Base-by-base conservation (phyloP, 805 yeast species). In the Metschnikowia shivogae region DNA sequence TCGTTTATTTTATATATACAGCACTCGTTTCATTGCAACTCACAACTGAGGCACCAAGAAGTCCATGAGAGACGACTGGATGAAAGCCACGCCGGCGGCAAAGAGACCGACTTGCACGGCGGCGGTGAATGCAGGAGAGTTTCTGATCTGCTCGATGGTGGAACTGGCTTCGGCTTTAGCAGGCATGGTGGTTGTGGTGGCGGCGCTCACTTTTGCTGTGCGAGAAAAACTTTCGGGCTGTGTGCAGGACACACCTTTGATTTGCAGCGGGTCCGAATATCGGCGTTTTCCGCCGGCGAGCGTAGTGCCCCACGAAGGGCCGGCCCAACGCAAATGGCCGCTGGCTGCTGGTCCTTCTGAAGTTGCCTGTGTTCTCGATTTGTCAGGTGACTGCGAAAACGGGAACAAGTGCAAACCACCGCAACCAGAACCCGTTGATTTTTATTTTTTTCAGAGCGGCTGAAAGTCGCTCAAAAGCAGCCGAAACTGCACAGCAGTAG, bases 1-100 rank as follows among this genome's bases (percentile, higher is more conserved):
- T 35, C 44, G 9, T 34, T 52, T 46, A 27, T 54, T 53, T 17
- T 56, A 22, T 54, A 42, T 48, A 50, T 31, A 45, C 48, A 14
- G 50, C 46, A 27, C 37, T 36, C 34, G 39, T 12, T 8, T 24
- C 19, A 28, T 13, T 13, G 32, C 19, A 37, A 37, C 31, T 26
- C 19, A 72, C 56, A 72, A 74, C 65, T 85, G 92, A 42, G 93
- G 93, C 57, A 84, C 89, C 69, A 86, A 68, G 79, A 83, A 78
- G 46, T 85, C 92, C 87, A 84, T 83, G 58, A 84, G 67, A 55
- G 90, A 84, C 39, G 89, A 82, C 70, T 83, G 88, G 55, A 86
- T 78, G 64, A 86, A 78, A 20, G 81, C 80, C 54, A 84, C 86
- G 62, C 93, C 93, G 39, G 85, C 70, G 46, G 77, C 78, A 59